These are phyloP conservation scores for Beta lomatogona DNA, from an alignment of 179 eudicot species.

Conservation along the genomic window DNA sequence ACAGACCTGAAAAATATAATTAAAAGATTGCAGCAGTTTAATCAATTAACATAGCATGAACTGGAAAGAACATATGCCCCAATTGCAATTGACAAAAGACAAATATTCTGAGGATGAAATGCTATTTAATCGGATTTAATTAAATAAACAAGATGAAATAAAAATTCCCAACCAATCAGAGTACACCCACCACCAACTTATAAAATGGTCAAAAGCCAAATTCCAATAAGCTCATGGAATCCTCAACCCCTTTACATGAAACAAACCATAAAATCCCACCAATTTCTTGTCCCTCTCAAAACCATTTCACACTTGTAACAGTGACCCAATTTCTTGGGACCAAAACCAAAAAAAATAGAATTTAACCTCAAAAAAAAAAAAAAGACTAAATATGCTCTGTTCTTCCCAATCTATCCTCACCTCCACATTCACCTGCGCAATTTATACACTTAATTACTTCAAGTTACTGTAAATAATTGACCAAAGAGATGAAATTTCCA, in stretches of 20 bases:
- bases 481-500: conserved; percentile 14
- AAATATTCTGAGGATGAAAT: conserved; percentile 12
- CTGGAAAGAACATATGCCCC: conserved; percentile 24
- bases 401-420: conserved; percentile 17
- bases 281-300: conserved; percentile 16
- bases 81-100: conserved; percentile 17
- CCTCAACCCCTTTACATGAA: conserved; percentile 22
- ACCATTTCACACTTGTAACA: conserved; percentile 32
- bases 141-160: neutral
- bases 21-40: neutral
- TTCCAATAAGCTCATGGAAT: conserved; percentile 29
- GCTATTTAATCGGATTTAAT: conserved; percentile 9
- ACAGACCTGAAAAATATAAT: neutral
- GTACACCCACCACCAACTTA: conserved; percentile 31
- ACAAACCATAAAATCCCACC: conserved; percentile 21
- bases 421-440: conserved; percentile 36
- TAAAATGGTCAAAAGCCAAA: conserved; percentile 24
- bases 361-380: conserved; percentile 9
- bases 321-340: conserved; percentile 17
- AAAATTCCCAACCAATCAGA: neutral
- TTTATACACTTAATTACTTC: conserved; percentile 45
- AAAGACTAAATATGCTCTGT: conserved; percentile 10
- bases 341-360: conserved; percentile 2
- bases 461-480: conserved; percentile 29
- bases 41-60: neutral